Percentiles rank a stretch among this genome's conserved stretches.
These are phyloP conservation scores for Colletotrichum acutatum DNA, from an alignment of 2,329 filamentous ascomycete genomes.

Conservation along the genomic window DNA sequence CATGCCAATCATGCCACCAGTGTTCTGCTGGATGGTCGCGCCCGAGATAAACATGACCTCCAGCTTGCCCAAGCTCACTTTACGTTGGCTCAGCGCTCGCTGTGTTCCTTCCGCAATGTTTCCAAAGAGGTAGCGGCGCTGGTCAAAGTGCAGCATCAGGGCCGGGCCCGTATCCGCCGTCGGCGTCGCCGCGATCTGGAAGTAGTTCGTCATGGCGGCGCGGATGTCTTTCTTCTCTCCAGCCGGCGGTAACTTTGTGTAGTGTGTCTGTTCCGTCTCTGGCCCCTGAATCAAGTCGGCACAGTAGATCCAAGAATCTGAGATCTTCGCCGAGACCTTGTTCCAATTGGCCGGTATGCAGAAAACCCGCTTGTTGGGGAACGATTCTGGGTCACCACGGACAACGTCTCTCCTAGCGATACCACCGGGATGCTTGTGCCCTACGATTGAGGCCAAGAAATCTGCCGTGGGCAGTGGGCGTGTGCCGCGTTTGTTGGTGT, in stretches of 20 bases:
- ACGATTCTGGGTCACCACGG: not conserved
- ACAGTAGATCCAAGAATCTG: not conserved
- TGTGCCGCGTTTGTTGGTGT: not conserved
- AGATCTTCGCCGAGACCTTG: not conserved
- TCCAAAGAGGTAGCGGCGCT: constrained; percentile 87
- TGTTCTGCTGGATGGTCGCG: constrained; percentile 76
- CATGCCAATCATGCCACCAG: constrained; percentile 86
- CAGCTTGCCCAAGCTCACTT: constrained; percentile 71
- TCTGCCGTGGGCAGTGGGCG: not conserved
- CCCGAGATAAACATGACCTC: constrained; percentile 88
- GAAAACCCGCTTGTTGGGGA: not conserved
- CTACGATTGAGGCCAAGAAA: not conserved
- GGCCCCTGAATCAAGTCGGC: not conserved
- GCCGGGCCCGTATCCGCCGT: constrained; percentile 90
- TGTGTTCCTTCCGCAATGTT: constrained; percentile 87
- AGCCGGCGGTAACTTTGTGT: not conserved
- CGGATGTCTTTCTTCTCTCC: not conserved
- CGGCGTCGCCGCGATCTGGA: constrained; percentile 83
- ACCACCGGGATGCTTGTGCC: not conserved
- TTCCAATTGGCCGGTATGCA: not conserved
- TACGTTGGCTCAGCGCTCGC: constrained; percentile 77
- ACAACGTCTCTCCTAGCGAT: not conserved
- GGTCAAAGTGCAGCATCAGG: constrained; percentile 82
- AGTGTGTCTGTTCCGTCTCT: not conserved
- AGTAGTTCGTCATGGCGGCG: constrained; percentile 74